phyloP scores from a whole-genome alignment of 208 protist species.

The Trypanosoma conorhini region DNA sequence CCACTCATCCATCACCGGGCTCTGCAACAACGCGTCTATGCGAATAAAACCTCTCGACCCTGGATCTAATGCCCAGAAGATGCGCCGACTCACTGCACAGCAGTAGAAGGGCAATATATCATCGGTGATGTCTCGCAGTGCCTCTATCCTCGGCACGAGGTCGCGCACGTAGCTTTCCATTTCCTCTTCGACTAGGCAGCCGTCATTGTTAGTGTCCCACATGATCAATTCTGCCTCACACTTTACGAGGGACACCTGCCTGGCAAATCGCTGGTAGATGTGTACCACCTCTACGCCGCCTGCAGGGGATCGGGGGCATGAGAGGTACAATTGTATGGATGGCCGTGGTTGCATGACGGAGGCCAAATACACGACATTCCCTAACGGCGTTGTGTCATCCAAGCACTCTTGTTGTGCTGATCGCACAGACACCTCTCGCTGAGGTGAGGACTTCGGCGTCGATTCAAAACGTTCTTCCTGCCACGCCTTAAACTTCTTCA shows the following conservation, averaged over 20 bases:
- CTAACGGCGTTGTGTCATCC: constrained; percentile 42
- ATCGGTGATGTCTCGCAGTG: constrained; percentile 53
- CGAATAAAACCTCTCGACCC: constrained; percentile 69
- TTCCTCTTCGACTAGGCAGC: constrained; percentile 84
- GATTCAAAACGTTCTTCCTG: constrained; percentile 19
- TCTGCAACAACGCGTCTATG: constrained; percentile 81
- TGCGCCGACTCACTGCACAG: constrained; percentile 85
- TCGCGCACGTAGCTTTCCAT: constrained; percentile 87
- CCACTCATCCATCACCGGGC: constrained; percentile 87
- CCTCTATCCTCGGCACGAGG: constrained; percentile 70
- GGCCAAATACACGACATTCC: constrained; percentile 50
- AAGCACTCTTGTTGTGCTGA: constrained; percentile 24
- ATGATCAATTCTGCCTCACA: constrained; percentile 82
- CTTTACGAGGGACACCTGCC: constrained; percentile 85
- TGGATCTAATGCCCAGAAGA: constrained; percentile 90
- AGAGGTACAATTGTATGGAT: constrained; percentile 66
- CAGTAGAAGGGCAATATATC: constrained; percentile 88
- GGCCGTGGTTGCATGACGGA: constrained; percentile 48
- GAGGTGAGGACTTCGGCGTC: constrained; percentile 13
- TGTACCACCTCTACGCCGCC: constrained; percentile 52
- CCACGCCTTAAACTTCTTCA: constrained; percentile 48
- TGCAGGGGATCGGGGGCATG: constrained; percentile 52
- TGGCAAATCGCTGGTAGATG: constrained; percentile 77
- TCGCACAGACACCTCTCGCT: constrained; percentile 21
- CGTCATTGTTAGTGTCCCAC: constrained; percentile 88